phyloP scores from a whole-genome alignment of 148 eudicot species.

The Euryodendron excelsum region DNA sequence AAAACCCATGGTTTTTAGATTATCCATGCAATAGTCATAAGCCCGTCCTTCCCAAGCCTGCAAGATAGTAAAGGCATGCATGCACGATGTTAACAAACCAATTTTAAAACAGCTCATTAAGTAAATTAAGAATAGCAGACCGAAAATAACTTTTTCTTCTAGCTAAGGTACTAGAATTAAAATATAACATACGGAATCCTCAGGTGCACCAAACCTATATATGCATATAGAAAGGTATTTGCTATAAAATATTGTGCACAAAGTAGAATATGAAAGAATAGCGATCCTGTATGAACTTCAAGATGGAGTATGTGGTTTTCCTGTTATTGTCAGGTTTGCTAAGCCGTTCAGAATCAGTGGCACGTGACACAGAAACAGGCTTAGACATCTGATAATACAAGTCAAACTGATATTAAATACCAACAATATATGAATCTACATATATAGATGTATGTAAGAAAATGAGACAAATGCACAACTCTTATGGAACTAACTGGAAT shows the following conservation, averaged over 20 bases:
- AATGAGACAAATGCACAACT: neutral
- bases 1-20: constrained; percentile 74
- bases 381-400: neutral
- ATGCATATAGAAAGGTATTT: neutral
- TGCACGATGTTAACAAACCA: constrained; percentile 1
- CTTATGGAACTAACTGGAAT: neutral
- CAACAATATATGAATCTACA: neutral
- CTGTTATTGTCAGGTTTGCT: neutral
- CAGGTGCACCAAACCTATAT: neutral
- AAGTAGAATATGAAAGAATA: neutral
- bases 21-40: constrained; percentile 95
- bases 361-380: neutral
- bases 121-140: neutral
- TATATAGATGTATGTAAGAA: neutral
- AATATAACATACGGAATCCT: neutral
- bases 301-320: neutral
- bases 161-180: neutral
- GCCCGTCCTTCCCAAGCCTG: constrained; percentile 99
- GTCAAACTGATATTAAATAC: neutral
- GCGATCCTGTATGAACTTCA: neutral
- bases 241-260: no score
- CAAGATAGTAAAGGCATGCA: constrained; percentile 1
- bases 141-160: neutral
- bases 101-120: constrained; percentile 6
- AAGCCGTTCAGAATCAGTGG: neutral